A percentile compares a stretch with the other conserved stretches of the same genome.
phyloP scores from a whole-genome alignment of 768 basidiomycete species.

The Chalciporus chontae region DNA sequence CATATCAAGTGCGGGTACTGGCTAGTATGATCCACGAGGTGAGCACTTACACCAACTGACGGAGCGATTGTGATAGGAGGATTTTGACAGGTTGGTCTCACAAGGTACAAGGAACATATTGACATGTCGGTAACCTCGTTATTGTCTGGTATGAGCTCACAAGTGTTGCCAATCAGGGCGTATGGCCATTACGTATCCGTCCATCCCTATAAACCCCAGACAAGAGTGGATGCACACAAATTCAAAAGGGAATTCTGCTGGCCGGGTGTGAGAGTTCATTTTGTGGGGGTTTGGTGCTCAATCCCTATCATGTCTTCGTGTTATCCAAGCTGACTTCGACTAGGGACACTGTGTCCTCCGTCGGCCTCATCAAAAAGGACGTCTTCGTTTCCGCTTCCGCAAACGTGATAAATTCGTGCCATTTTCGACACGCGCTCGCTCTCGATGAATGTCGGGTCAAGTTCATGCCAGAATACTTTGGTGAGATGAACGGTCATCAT shows the following conservation, averaged over 20 bases:
- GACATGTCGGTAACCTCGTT: background rate
- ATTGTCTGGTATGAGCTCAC: background rate
- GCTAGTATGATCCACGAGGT: constrained; percentile 38
- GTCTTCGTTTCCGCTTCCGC: constrained; percentile 6
- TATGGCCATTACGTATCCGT: constrained; percentile 13
- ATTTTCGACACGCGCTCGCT: constrained; percentile 13
- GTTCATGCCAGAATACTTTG: constrained; percentile 13
- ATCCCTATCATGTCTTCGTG: background rate
- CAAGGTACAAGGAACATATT: background rate
- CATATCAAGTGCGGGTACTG: constrained; percentile 37
- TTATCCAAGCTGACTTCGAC: background rate
- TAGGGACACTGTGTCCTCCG: constrained; percentile 15
- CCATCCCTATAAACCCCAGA: constrained; percentile 19
- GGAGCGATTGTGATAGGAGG: background rate
- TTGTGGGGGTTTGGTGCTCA: constrained; percentile 33
- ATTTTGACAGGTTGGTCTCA: background rate
- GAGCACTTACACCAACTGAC: too few species aligned
- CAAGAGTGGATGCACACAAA: constrained; percentile 1
- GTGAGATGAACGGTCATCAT: constrained; percentile 4
- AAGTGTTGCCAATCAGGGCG: background rate
- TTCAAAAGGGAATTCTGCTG: constrained; percentile 31
- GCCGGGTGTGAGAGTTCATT: constrained; percentile 27
- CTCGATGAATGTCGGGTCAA: constrained; percentile 15
- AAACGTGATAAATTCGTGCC: constrained; percentile 7
- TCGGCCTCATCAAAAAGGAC: constrained; percentile 2